Percentiles rank a stretch among this genome's conserved stretches.
Conservation (phyloP, 768 basidiomycete species). For the Tylopilus subfusipes region DNA sequence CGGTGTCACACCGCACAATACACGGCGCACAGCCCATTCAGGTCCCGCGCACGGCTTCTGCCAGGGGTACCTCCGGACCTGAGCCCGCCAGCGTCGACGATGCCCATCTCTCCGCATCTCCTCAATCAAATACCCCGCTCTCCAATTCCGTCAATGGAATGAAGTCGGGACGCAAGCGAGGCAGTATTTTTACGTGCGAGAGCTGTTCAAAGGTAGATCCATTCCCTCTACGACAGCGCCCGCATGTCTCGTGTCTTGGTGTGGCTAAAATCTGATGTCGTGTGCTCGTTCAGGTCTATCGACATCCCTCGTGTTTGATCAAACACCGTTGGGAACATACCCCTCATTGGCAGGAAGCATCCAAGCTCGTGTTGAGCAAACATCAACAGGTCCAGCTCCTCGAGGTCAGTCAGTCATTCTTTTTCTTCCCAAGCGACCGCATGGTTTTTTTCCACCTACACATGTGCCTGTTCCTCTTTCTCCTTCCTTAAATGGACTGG, state of each 20-base stretch:
- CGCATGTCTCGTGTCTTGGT: constrained; percentile 2
- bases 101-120: constrained; percentile 8
- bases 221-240: constrained; percentile 1
- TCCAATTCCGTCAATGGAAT: constrained; percentile 16
- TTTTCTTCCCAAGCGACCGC: background rate
- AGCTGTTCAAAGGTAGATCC: constrained; percentile 81
- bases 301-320: constrained; percentile 91
- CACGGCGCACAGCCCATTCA: constrained; percentile 14
- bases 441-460: background rate
- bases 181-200: constrained; percentile 87
- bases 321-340: constrained; percentile 99
- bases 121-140: constrained; percentile 3
- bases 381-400: constrained; percentile 97
- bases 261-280: constrained; percentile 1
- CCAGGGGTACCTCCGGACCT: constrained; percentile 3
- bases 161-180: constrained; percentile 68
- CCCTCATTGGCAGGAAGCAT: constrained; percentile 92
- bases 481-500: too few relatives aligned
- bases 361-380: constrained; percentile 87
- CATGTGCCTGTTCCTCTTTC: background rate
- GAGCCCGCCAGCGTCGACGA: constrained; percentile 18
- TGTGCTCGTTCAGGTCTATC: constrained; percentile 58
- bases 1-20: constrained; percentile 25
- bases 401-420: constrained; percentile 62
- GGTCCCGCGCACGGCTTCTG: background rate